These are phyloP conservation scores for Petunia secreta DNA, from an alignment of 257 asterid species.

Conservation along the genomic window DNA sequence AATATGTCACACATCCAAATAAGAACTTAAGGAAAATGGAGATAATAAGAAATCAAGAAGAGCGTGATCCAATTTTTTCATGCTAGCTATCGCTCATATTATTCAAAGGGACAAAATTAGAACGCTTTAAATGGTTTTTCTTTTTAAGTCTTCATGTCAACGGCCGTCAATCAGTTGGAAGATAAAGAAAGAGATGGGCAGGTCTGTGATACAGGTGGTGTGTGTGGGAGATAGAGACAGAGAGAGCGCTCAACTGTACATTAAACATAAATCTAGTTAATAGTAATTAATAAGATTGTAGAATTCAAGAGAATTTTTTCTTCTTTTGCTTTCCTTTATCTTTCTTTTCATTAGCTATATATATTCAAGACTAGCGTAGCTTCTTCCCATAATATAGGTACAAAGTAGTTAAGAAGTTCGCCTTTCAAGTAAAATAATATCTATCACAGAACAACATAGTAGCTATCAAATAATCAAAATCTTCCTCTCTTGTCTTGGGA, in stretches of 20 bases:
- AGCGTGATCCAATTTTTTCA: too few species aligned
- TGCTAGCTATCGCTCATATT: too few species aligned
- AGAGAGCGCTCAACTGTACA: not conserved
- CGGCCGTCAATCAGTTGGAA: constrained; percentile 1
- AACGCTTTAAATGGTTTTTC: too few species aligned
- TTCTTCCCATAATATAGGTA: not conserved
- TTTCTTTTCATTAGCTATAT: not conserved
- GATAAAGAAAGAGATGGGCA: not conserved
- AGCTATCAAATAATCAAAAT: not conserved
- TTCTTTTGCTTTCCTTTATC: not conserved
- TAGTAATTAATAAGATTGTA: not conserved
- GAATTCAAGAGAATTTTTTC: not conserved
- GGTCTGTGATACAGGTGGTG: not conserved
- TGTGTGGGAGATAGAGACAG: not conserved
- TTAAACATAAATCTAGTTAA: not conserved
- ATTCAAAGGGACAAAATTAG: too few species aligned
- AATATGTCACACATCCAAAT: too few species aligned
- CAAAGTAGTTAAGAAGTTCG: not conserved
- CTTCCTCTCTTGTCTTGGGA: not conserved
- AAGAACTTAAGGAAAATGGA: too few species aligned
- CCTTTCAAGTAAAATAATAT: not conserved
- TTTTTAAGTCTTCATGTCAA: not conserved
- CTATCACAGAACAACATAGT: too few species aligned
- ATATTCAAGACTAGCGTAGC: not conserved
- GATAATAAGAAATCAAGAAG: too few species aligned